Base-by-base conservation (phyloP, 2,329 filamentous ascomycete species). In the Aaosphaeria pasadenensis region DNA sequence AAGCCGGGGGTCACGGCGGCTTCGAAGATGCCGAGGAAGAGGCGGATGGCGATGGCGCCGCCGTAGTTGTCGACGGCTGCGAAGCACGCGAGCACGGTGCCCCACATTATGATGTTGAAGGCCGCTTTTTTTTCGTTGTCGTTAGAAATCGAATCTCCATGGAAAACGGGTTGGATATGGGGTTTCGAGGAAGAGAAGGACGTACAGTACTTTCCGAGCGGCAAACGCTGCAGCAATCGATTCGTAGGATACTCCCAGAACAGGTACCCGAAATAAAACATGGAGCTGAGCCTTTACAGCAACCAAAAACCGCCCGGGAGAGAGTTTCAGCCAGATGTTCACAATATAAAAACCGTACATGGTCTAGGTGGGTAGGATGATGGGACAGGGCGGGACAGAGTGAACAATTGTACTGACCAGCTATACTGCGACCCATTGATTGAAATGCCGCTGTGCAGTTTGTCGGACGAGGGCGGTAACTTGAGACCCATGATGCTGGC, bases 11-110 rank as follows among this genome's bases (percentile, higher is more conserved):
- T 86, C 1, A 88, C 83, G 0, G 84, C 82, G 0, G 83, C 75
- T 62, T 89, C 86, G 47, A 86, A 86, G 0, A 86, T 74, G 30
- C 86, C 86, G 1, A 88, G 75, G 56, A 88, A 81, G 62, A 88
- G 84, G 0, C 86, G 79, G 32, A 88, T 78, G 1, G 81, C 82
- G 24, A 87, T 77, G 0, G 83, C 81, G 1, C 84, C 81, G 0
- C 74, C 71, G 57, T 82, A 88, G 61, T 81, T 80, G 31, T 76
- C 72, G 1, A 82, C 80, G 0, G 79, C 83, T 0, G 85, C 84
- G 59, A 87, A 85, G 60, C 82, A 84, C 46, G 77, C 74, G 1
- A 88, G 71, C 1, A 82, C 76, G 1, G 75, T 40, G 1, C 84
- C 84, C 84, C 84, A 87, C 56, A 82, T 74, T 50, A 86, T 76